Evolutionary conservation across 1,139 yeast genomes (phyloP).

Genomic region (Blastobotrys petasosporus): DNA sequence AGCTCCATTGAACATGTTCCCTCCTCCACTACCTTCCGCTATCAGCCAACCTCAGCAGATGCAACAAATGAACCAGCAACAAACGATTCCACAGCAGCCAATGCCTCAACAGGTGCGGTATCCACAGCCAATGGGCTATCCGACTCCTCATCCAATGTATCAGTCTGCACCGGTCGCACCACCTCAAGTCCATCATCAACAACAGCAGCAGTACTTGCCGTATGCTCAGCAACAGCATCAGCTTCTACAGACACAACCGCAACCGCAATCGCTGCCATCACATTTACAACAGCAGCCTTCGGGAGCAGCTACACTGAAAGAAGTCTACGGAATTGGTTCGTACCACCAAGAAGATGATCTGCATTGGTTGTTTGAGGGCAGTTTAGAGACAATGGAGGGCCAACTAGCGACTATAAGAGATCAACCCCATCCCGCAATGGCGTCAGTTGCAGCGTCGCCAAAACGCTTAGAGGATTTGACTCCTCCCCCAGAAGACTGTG

Average conservation of each 20-base stretch:
- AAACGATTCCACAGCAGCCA: too few species aligned
- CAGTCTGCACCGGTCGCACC: too few species aligned
- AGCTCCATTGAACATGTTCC: not conserved
- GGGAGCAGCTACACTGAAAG: not conserved
- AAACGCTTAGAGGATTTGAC: not conserved
- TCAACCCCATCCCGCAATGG: not conserved
- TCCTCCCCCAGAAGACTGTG: conserved; percentile 13
- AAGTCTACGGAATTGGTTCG: conserved; percentile 9
- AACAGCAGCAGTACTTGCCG: not conserved
- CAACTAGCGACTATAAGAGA: conserved; percentile 3
- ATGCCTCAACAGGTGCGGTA: too few species aligned
- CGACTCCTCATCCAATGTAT: too few species aligned
- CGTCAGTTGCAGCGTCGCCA: not conserved
- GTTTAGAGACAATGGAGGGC: conserved; percentile 3
- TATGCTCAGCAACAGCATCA: conserved; percentile 1
- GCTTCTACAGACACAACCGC: conserved; percentile 1
- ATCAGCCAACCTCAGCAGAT: too few species aligned
- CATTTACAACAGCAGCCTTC: conserved; percentile 1
- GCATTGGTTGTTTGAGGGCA: conserved; percentile 23
- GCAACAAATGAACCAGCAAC: too few species aligned
- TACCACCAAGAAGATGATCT: conserved; percentile 21
- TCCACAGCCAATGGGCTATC: too few species aligned
- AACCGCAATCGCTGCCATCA: not conserved
- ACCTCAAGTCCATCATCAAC: not conserved
- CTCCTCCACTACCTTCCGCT: not conserved